Conservation (phyloP, 768 basidiomycete species). For the Boletus insuetus region DNA sequence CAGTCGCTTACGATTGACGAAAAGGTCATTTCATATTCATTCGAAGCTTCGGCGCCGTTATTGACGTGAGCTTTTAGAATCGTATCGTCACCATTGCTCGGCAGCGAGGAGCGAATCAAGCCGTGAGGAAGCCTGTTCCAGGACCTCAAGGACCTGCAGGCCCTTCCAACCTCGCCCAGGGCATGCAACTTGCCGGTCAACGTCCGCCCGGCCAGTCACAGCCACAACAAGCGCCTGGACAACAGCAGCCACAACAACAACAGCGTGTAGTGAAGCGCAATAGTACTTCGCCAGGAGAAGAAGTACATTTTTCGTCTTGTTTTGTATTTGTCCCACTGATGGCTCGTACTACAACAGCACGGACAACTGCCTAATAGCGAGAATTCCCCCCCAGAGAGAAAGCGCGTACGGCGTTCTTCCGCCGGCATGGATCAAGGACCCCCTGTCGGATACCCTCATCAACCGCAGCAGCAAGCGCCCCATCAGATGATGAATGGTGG, state of each 20-base stretch:
- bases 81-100: constrained; percentile 33
- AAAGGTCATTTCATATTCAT: constrained; percentile 45
- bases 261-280: constrained; percentile 45
- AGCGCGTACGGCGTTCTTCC: constrained; percentile 52
- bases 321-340: constrained; percentile 2
- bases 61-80: constrained; percentile 31
- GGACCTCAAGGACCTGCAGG: constrained; percentile 27
- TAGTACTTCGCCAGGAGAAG: constrained; percentile 63
- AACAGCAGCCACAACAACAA: constrained; percentile 20
- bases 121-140: constrained; percentile 27
- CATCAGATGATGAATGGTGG: constrained; percentile 40
- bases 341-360: constrained; percentile 32
- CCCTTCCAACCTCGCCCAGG: constrained; percentile 25
- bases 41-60: neutral
- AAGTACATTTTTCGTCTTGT: constrained; percentile 37
- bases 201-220: constrained; percentile 32
- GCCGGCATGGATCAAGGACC: constrained; percentile 41
- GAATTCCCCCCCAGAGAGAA: constrained; percentile 55
- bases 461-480: constrained; percentile 34
- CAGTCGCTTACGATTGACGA: constrained; percentile 45
- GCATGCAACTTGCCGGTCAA: constrained; percentile 44
- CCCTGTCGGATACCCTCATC: constrained; percentile 34
- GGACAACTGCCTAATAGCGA: constrained; percentile 48
- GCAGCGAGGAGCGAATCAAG: constrained; percentile 18
- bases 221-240: constrained; percentile 28